A percentile compares a stretch with the other conserved stretches of the same genome.
These are phyloP conservation scores for Mucuna pruriens DNA, from an alignment of 306 rosid genomes.

Conservation along the genomic window DNA sequence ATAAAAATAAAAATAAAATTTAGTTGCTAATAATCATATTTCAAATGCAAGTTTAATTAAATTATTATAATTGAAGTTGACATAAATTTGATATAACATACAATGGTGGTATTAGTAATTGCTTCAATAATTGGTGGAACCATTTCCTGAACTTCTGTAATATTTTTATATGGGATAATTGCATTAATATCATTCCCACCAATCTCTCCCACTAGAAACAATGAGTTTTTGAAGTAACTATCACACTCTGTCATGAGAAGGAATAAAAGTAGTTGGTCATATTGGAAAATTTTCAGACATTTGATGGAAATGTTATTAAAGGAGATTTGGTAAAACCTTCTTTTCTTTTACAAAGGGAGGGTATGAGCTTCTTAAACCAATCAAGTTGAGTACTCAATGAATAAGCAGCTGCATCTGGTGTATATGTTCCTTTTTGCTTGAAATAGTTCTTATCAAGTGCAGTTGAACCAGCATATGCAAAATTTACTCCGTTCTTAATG, in stretches of 20 bases:
- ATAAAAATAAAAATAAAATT: not conserved
- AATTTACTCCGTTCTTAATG: not conserved
- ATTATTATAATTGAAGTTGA: not conserved
- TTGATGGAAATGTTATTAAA: not conserved
- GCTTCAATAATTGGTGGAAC: not conserved
- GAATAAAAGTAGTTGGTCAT: not conserved
- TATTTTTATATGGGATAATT: not conserved
- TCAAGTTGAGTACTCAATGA: not conserved
- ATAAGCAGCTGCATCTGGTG: too few species aligned
- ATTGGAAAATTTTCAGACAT: not conserved
- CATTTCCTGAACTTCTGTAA: not conserved
- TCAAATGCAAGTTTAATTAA: not conserved
- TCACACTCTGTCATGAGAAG: not conserved
- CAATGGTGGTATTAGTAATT: not conserved
- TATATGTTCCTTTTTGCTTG: too few species aligned
- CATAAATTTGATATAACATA: too few species aligned
- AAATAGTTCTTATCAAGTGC: not conserved
- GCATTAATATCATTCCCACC: not conserved
- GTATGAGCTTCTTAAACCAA: not conserved
- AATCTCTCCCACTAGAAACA: conserved; percentile 21
- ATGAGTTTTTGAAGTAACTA: not conserved
- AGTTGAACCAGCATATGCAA: not conserved
- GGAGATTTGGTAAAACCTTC: not conserved
- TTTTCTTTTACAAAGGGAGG: not conserved
- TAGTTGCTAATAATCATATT: not conserved